Percentiles rank a stretch among this genome's conserved stretches.
These are phyloP conservation scores for Bothriochloa decipiens DNA, from an alignment of 176 grass and related monocot species.

Conservation along the genomic window DNA sequence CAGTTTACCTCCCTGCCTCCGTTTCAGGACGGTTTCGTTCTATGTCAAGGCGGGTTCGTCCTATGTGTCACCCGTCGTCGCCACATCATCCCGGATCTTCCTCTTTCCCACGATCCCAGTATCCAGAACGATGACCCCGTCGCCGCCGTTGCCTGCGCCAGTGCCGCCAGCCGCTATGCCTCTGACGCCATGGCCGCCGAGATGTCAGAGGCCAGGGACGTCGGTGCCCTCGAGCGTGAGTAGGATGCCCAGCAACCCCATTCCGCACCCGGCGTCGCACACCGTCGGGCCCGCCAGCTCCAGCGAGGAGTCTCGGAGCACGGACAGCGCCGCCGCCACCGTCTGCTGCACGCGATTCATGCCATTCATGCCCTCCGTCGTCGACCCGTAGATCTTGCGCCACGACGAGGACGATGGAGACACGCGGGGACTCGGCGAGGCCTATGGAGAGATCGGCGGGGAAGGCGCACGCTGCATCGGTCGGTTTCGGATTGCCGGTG, in stretches of 20 bases:
- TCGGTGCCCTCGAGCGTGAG: slow-evolving; percentile 62
- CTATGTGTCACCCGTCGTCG: no score
- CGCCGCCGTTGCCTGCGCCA: slow-evolving; percentile 7
- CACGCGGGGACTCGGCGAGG: no score
- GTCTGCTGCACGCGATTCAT: slow-evolving; percentile 93
- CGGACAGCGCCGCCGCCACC: slow-evolving; percentile 57
- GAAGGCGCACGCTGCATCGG: no score
- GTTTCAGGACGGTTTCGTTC: no score
- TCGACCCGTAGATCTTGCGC: slow-evolving; percentile 80
- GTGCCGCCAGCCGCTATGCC: slow-evolving; percentile 60
- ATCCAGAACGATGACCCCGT: slow-evolving; percentile 46
- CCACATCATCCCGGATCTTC: no score
- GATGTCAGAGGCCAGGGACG: slow-evolving; percentile 76
- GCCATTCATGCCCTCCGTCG: slow-evolving; percentile 66
- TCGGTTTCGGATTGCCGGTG: no score
- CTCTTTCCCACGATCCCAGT: no score
- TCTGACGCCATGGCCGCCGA: slow-evolving; percentile 77
- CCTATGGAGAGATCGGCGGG: no score
- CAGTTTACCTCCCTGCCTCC: no score
- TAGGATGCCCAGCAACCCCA: slow-evolving; percentile 72
- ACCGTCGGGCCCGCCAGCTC: slow-evolving; percentile 58
- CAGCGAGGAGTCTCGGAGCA: slow-evolving; percentile 65
- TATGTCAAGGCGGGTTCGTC: no score
- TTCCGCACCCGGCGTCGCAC: slow-evolving; percentile 90
- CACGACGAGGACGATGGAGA: no score